phyloP scores from a whole-genome alignment of 1,139 yeast species.

The Yamadazyma atlantica region DNA sequence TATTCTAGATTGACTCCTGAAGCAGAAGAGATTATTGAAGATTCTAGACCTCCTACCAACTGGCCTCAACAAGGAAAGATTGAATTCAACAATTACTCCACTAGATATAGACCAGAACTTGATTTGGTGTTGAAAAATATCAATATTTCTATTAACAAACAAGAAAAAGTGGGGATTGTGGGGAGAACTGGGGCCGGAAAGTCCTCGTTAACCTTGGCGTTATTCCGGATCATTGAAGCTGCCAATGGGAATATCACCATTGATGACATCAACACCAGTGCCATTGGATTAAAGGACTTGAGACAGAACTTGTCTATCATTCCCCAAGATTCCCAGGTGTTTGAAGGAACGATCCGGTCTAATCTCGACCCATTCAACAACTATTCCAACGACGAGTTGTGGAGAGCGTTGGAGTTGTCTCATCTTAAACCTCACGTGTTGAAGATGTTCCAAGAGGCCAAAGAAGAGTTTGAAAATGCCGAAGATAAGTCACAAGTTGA shows the following conservation, averaged over 20 bases:
- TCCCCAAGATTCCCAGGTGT: conserved; percentile 97
- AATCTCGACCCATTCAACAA: conserved; percentile 82
- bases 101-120: conserved; percentile 82
- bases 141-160: conserved; percentile 63
- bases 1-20: conserved; percentile 74
- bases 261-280: conserved; percentile 67
- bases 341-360: conserved; percentile 85
- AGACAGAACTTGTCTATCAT: conserved; percentile 86
- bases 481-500: conserved; percentile 12
- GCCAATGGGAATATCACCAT: conserved; percentile 66
- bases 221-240: conserved; percentile 88
- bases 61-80: conserved; percentile 87
- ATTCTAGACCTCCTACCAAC: conserved; percentile 60
- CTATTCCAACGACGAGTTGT: conserved; percentile 72
- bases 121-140: conserved; percentile 78
- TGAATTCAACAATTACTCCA: conserved; percentile 69
- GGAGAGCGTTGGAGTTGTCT: conserved; percentile 83
- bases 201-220: conserved; percentile 83
- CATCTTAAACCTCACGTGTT: conserved; percentile 77
- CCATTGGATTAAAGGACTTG: conserved; percentile 78
- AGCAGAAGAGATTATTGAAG: conserved; percentile 75
- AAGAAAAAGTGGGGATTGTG: conserved; percentile 91
- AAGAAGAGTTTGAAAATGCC: conserved; percentile 24
- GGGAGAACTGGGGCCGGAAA: conserved; percentile 98
- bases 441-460: conserved; percentile 49